These are phyloP conservation scores for Boletus mariae DNA, from an alignment of 1,284 basidiomycete species.

Conservation along the genomic window DNA sequence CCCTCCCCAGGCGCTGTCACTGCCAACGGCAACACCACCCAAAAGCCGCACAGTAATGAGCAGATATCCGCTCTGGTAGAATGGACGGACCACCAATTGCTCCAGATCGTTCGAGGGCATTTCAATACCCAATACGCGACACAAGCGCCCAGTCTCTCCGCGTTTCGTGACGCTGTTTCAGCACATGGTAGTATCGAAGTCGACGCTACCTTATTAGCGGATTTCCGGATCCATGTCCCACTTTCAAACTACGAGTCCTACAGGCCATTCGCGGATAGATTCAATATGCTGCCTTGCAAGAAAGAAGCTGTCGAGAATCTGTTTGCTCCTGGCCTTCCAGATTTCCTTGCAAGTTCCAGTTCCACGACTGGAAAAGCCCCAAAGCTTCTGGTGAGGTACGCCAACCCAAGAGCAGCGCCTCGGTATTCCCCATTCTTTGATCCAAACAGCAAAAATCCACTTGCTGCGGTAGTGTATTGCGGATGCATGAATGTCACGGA, in stretches of 20 bases:
- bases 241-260: conserved; percentile 20
- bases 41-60: no score
- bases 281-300: conserved; percentile 9
- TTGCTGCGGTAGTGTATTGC: no score
- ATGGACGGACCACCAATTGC: no score
- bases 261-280: conserved; percentile 15
- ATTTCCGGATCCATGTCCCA: conserved; percentile 12
- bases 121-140: conserved; percentile 10
- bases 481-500: conserved; percentile 6
- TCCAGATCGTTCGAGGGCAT: neutral
- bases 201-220: conserved; percentile 5
- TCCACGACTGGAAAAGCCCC: neutral
- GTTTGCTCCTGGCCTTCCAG: neutral
- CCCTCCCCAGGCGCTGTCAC: no score
- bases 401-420: no score
- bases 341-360: neutral
- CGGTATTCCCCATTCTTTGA: no score
- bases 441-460: no score
- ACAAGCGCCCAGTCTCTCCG: conserved; percentile 4
- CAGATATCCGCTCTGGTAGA: no score
- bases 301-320: conserved; percentile 1
- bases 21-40: neutral
- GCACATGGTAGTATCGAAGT: neutral
- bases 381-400: neutral
- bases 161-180: conserved; percentile 13